Evolutionary conservation across 495 filamentous ascomycete species (phyloP).

Genomic region (Aspergillus carlsbadensis): DNA sequence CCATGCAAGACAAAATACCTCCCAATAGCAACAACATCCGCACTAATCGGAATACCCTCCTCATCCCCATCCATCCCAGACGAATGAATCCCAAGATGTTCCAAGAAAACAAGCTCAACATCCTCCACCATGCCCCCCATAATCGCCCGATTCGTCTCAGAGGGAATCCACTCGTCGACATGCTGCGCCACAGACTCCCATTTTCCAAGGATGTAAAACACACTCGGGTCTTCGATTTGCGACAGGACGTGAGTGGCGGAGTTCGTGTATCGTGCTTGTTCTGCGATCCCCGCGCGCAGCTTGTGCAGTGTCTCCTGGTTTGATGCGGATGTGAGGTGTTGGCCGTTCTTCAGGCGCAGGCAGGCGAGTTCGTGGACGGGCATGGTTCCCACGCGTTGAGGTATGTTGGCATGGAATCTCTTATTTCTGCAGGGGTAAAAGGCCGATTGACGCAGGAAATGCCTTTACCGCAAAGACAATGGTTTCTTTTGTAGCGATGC

Average conservation of each 20-base stretch:
- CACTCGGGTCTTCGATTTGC: conserved; percentile 47
- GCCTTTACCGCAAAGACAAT: too few relatives aligned
- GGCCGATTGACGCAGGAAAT: too few relatives aligned
- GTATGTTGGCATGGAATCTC: too few relatives aligned
- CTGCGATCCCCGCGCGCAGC: conserved; percentile 30
- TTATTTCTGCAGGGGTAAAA: too few relatives aligned
- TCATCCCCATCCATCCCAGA: conserved; percentile 1
- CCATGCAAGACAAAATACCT: conserved; percentile 41
- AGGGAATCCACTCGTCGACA: conserved; percentile 43
- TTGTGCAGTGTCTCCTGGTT: conserved; percentile 6
- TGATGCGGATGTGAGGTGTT: conserved; percentile 14
- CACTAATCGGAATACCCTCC: conserved; percentile 31
- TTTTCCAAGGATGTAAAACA: conserved; percentile 48
- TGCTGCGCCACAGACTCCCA: conserved; percentile 52
- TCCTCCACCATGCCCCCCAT: conserved; percentile 41
- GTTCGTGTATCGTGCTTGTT: conserved; percentile 36
- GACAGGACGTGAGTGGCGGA: conserved; percentile 34
- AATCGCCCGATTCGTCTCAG: conserved; percentile 38
- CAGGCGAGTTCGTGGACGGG: conserved; percentile 54
- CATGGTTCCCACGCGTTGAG: too few relatives aligned
- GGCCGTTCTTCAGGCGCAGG: conserved; percentile 31
- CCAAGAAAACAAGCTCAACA: conserved; percentile 39
- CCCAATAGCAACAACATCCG: conserved; percentile 42
- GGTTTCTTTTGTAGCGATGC: too few relatives aligned
- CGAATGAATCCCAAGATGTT: conserved; percentile 36